A percentile compares a stretch with the other conserved stretches of the same genome.
Conservation (phyloP, 805 yeast genomes). For the Spathaspora girioi region DNA sequence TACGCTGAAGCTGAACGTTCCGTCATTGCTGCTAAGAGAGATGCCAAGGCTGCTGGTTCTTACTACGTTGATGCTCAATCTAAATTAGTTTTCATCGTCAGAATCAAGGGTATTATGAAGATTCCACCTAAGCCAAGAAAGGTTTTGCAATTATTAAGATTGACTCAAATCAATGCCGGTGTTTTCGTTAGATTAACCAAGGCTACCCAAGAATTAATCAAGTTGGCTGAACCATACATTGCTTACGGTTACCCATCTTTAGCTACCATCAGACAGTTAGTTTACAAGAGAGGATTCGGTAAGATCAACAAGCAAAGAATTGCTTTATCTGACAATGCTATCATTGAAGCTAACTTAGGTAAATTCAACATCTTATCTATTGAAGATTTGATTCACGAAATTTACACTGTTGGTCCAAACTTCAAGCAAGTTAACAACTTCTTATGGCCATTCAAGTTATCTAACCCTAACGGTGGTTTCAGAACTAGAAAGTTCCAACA, state of each 20-base stretch:
- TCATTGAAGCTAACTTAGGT: conserved; percentile 86
- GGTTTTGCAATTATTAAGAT: conserved; percentile 91
- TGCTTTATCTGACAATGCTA: conserved; percentile 80
- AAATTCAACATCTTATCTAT: conserved; percentile 88
- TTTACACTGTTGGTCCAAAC: conserved; percentile 95
- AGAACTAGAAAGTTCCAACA: conserved; percentile 97
- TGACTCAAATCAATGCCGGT: conserved; percentile 92
- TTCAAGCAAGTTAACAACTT: conserved; percentile 98
- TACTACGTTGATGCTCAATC: conserved; percentile 94
- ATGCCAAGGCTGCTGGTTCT: conserved; percentile 90
- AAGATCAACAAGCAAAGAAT: conserved; percentile 95
- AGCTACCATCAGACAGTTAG: conserved; percentile 85
- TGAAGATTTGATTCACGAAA: conserved; percentile 95
- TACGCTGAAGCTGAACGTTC: conserved; percentile 91
- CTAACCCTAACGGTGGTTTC: conserved; percentile 98
- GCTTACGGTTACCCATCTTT: conserved; percentile 97
- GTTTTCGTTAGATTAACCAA: conserved; percentile 92
- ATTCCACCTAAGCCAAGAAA: conserved; percentile 99
- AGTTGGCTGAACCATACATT: conserved; percentile 93
- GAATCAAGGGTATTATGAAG: conserved; percentile 99
- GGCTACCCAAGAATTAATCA: conserved; percentile 90
- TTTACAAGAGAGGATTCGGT: conserved; percentile 98
- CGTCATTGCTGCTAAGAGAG: conserved; percentile 81
- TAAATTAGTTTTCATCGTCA: conserved; percentile 90
- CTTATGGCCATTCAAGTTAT: conserved; percentile 96